Conservation (phyloP, 1,139 yeast genomes). For the Yamadazyma buinensis region DNA sequence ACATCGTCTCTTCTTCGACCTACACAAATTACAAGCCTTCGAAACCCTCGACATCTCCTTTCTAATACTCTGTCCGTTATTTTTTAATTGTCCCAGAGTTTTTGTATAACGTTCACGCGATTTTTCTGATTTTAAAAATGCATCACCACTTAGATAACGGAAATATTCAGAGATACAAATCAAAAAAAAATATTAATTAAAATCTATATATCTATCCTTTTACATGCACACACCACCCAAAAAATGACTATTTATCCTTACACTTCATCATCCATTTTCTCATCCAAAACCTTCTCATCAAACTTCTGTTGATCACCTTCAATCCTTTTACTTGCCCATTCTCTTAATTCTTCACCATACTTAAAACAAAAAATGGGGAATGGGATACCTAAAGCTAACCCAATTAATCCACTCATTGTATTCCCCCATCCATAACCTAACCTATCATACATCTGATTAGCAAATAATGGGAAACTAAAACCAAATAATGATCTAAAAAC, state of each 20-base stretch:
- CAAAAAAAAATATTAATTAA: no score
- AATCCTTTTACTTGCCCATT: constrained; percentile 51
- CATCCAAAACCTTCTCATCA: constrained; percentile 23
- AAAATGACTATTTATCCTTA: background rate
- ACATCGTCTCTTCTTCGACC: constrained; percentile 36
- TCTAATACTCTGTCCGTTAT: no score
- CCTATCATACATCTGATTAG: constrained; percentile 37
- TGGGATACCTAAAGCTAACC: constrained; percentile 55
- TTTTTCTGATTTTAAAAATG: no score
- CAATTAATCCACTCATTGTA: constrained; percentile 55
- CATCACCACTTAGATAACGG: no score
- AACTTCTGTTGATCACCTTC: constrained; percentile 37
- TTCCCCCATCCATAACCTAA: constrained; percentile 67
- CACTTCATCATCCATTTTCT: constrained; percentile 1
- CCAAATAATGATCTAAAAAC: constrained; percentile 58
- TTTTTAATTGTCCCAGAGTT: no score
- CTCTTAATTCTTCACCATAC: constrained; percentile 53
- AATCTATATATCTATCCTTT: no score
- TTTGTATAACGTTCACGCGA: no score
- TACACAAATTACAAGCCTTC: constrained; percentile 6
- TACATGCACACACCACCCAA: no score
- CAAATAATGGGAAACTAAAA: constrained; percentile 51
- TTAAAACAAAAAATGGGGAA: constrained; percentile 56
- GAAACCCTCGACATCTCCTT: constrained; percentile 2
- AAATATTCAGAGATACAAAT: no score